Base-by-base conservation (phyloP, 1,139 yeast species). In the Yamadazyma spencermartinsiae region DNA sequence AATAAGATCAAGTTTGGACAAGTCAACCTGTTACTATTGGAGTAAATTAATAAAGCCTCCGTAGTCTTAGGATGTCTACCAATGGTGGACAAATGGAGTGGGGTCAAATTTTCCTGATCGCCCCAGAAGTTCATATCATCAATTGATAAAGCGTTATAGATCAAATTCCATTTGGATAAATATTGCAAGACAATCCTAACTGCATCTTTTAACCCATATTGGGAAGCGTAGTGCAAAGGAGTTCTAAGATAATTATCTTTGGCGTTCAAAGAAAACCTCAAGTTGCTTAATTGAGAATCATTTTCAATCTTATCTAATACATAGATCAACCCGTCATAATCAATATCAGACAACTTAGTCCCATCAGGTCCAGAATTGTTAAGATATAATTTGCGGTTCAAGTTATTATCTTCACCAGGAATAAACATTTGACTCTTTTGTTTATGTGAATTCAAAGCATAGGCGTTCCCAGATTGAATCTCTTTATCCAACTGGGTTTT, bases 191-290 rank as follows among this genome's bases (percentile, higher is more conserved):
- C 68, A 9, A 80, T 68, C 17, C 65, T 65, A 2, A 88, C 72
- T 31, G 83, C 79, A 37, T 76, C 78, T 44, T 77, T 79, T 40
- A 90, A 70, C 0, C 98, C 98, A 57, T 82, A 88, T 54, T 87
- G 95, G 1, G 95, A 83, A 12, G 96, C 81, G 60, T 90, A 90
- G 62, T 92, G 98, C 40, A 92, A 67, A 0, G 98, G 96, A 1
- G 96, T 85, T 46, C 97, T 75, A 42, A 72, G 72, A 54, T 88
- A 86, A 44, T 79, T 81, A 57, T 92, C 98, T 34, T 75, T 74
- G 31, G 82, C 80, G 38, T 80, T 63, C 33, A 89, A 66, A 42
- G 83, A 72, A 11, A 72, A 69, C 8, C 79, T 79, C 35, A 49
- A 45, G 25, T 49, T 49, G 20, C 41, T 38, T 19, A 36, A 47